These are phyloP conservation scores for Aurantiochytrium sp. DNA, from an alignment of 108 stramenopile genomes.

Conservation along the genomic window DNA sequence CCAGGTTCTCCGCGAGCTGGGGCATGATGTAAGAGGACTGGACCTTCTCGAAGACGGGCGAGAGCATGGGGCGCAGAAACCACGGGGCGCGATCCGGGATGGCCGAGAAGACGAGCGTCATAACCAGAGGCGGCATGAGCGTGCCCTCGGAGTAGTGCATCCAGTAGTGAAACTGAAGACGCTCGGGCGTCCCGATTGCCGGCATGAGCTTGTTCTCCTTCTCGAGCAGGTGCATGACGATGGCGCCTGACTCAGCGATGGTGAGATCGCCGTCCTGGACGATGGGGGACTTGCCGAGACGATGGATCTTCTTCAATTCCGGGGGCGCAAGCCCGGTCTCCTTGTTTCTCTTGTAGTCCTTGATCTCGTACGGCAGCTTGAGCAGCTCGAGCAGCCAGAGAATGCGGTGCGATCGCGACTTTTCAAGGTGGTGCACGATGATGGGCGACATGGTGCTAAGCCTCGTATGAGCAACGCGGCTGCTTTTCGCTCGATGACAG, in stretches of 20 bases:
- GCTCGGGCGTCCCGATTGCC: not conserved
- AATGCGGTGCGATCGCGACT: not conserved
- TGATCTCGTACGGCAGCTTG: not conserved
- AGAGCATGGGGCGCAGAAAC: not conserved
- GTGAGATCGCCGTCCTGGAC: not conserved
- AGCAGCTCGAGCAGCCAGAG: not conserved
- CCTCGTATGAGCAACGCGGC: too few relatives aligned
- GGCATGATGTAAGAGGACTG: not conserved
- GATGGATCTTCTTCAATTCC: not conserved
- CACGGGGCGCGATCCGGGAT: not conserved
- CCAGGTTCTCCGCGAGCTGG: not conserved
- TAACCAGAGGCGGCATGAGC: not conserved
- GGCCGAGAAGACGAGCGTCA: not conserved
- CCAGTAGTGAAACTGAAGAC: not conserved
- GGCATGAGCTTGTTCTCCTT: not conserved
- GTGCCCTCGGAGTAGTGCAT: not conserved
- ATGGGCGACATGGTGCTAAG: not conserved
- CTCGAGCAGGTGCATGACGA: not conserved
- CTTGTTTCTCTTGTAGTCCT: not conserved
- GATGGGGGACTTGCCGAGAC: not conserved
- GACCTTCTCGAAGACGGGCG: not conserved
- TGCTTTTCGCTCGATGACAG: too few relatives aligned
- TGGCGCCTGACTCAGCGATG: not conserved
- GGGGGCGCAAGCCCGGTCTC: not conserved
- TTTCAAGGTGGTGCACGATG: not conserved